phyloP scores from a whole-genome alignment of 2,329 filamentous ascomycete species.

The Aulographum hederae region DNA sequence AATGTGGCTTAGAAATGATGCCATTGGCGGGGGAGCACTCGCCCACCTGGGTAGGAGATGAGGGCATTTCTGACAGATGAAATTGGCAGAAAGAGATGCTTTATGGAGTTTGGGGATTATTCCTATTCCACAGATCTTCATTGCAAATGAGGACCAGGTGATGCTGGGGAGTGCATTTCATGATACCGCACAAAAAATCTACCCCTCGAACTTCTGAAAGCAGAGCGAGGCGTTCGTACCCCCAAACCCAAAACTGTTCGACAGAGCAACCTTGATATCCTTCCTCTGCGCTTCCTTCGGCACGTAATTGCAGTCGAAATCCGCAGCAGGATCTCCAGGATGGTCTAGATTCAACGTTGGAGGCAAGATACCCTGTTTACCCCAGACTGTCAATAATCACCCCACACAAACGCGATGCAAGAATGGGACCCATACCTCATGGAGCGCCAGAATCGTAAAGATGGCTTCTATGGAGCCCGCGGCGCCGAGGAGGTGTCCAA shows the following conservation, averaged over 20 bases:
- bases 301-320: slow-evolving; percentile 73
- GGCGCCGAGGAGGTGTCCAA: slow-evolving; percentile 81
- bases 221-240: slow-evolving; percentile 87
- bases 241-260: slow-evolving; percentile 95
- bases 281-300: slow-evolving; percentile 52
- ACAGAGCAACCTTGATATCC: slow-evolving; percentile 55
- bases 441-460: slow-evolving; percentile 63
- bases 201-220: slow-evolving; percentile 34
- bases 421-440: slow-evolving; percentile 36
- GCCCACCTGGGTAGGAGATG: no score
- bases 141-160: no score
- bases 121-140: no score
- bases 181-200: not conserved
- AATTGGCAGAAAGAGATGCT: no score
- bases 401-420: not conserved
- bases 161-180: no score
- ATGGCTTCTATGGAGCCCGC: slow-evolving; percentile 81
- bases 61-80: no score
- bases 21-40: no score
- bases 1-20: no score
- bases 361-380: slow-evolving; percentile 57
- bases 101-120: no score
- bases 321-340: slow-evolving; percentile 36
- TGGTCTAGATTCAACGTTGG: slow-evolving; percentile 70
- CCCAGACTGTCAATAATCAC: no score